Base-by-base conservation (phyloP, 352 stramenopile genomes). In the Pythium sp. region DNA sequence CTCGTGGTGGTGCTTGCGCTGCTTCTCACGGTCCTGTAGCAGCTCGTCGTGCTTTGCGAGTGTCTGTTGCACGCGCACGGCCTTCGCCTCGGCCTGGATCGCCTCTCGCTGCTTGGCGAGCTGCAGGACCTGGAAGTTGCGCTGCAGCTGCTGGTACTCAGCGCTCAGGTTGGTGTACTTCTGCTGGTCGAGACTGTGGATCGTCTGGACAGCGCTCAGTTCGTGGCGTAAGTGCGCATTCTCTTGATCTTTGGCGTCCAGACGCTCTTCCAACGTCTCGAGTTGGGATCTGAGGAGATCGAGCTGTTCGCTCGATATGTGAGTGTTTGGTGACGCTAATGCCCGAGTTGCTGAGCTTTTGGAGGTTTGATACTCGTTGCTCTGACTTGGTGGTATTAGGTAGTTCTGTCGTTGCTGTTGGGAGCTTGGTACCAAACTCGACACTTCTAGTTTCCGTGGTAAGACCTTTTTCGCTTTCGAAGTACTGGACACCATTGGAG, bases 1-100 rank as follows among this genome's bases (percentile, higher is more conserved):
- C 24, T 77, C 67, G 15, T 82, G 64, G 1, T 80, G 75, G n/a
- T 71, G 70, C 26, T 71, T 43, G 4, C 81, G 78, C 5, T 69
- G 62, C 0, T 20, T 38, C 8, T 84, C 76, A 5, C 84, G 79
- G 9, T 80, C 73, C n/a, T 70, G 63, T 0, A 85, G 76, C 11
- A 75, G 15, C 22, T 74, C 67, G 6, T 86, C 78, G 56, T 91
- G 81, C 6, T 62, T 59, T 11, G 64, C 67, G 30, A 90, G 73
- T 0, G 80, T 84, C 18, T 86, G 63, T 4, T 81, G 64, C 18
- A 88, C 68, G 26, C 72, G 82, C 15, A 79, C 69, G 0, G 68
- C 63, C 53, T 79, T 82, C 0, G 76, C 78, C 41, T 86, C 65
- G 1, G 77, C 71, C 49, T 82, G 71, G 9, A 92, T 73, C 8